Conservation (phyloP, 305 asterid species). For the Ajuga reptans region DNA sequence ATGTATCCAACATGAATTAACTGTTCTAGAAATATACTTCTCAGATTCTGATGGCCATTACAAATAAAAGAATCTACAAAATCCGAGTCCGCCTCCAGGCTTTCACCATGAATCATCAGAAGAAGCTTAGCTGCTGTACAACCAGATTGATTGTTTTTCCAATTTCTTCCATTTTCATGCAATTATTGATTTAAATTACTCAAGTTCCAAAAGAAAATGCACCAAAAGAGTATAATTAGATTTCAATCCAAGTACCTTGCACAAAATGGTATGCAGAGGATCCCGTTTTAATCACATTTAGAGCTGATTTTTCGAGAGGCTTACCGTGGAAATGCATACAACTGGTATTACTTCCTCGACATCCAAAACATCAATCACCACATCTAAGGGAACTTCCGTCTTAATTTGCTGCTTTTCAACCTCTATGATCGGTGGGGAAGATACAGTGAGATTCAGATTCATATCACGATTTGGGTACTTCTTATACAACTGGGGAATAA, state of each 20-base stretch:
- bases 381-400: constrained; percentile 44
- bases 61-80: not conserved
- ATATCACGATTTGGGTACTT: constrained; percentile 65
- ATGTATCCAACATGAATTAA: not conserved
- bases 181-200: not conserved
- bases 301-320: constrained; percentile 19
- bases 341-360: constrained; percentile 55
- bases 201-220: not conserved
- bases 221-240: not conserved
- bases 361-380: constrained; percentile 59
- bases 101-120: not conserved
- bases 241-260: not conserved
- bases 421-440: constrained; percentile 51
- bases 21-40: not conserved
- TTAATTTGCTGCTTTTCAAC: constrained; percentile 42
- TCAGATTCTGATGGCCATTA: not conserved
- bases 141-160: too few species aligned
- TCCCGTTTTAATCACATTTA: not conserved
- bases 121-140: not conserved
- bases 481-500: constrained; percentile 78
- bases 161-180: not conserved
- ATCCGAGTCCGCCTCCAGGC: not conserved
- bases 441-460: constrained; percentile 59
- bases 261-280: constrained; percentile 1
- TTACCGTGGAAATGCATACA: constrained; percentile 70